phyloP scores from a whole-genome alignment of 306 rosid species.

The Begonia loranthoides region DNA sequence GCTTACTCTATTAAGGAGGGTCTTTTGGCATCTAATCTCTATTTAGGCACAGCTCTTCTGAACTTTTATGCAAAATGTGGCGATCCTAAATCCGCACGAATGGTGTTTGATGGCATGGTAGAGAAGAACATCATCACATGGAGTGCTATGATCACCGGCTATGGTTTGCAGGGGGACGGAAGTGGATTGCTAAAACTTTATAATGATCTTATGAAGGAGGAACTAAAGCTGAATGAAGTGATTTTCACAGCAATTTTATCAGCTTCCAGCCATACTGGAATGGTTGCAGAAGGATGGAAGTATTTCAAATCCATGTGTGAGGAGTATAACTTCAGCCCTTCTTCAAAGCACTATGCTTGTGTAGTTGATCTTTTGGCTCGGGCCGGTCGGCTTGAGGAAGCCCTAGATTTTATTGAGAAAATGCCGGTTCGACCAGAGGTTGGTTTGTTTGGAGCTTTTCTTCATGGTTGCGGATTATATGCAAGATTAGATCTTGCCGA shows the following conservation, averaged over 20 bases:
- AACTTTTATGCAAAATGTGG: conserved; percentile 73
- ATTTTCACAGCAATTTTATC: conserved; percentile 46
- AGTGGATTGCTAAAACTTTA: conserved; percentile 39
- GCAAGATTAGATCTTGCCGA: conserved; percentile 65
- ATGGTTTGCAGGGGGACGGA: conserved; percentile 60
- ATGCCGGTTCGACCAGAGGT: conserved; percentile 45
- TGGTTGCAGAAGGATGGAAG: conserved; percentile 52
- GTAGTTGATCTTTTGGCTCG: conserved; percentile 63
- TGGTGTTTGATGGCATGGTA: conserved; percentile 52
- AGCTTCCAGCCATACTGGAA: conserved; percentile 70
- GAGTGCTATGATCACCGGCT: conserved; percentile 68
- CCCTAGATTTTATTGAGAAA: conserved; percentile 38
- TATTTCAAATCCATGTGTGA: conserved; percentile 38
- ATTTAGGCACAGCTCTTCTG: conserved; percentile 55
- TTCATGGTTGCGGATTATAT: conserved; percentile 77
- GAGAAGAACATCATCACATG: conserved; percentile 49
- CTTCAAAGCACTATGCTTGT: conserved; percentile 60
- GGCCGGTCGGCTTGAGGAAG: conserved; percentile 61
- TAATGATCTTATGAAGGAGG: conserved; percentile 43
- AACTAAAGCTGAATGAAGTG: conserved; percentile 38
- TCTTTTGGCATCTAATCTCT: conserved; percentile 24
- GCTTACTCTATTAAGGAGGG: conserved; percentile 44
- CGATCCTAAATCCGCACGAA: conserved; percentile 42
- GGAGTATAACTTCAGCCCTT: conserved; percentile 41
- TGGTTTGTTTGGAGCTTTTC: conserved; percentile 52